Evolutionary conservation across 2,329 filamentous ascomycete genomes (phyloP), one percentile per base, ranked within the genome.

Genomic region (Fusarium drepaniforme): DNA sequence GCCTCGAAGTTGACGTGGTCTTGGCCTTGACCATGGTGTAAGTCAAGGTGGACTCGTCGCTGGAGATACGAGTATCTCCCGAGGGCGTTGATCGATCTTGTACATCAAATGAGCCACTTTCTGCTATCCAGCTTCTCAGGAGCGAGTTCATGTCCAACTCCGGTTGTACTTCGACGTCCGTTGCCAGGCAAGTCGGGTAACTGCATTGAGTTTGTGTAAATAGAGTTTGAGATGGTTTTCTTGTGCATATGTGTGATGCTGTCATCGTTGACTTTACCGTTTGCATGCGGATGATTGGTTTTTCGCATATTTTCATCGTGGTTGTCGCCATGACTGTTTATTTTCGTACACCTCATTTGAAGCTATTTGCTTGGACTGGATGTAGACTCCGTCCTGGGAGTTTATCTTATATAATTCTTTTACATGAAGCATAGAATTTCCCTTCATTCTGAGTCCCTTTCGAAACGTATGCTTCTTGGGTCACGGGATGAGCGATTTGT

Each of bases 391-490:
- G 33, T 23, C 42, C 7, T 15, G 6, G 23, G 23, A 23, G 21
- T 25, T 49, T 28, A 12, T 23, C 12, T 15, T 3, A 4, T 40
- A n/a, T 9, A 18, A n/a, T 46, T n/a, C 4, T 25, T 46, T 25
- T 5, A 3, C 13, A 3, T 30, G 12, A 21, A 8, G 1, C 3
- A 15, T 53, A 3, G n/a, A 12, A 0, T 8, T 30, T 13, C 7
- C 13, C 44, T 25, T 13, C 23, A 18, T 30, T 53, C 30, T 18
- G 8, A 16, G 3, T 5, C 1, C 13, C 21, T 25, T 16, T 46
- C 13, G 1, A 46, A 16, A 2, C 4, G 16, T n/a, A 9, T 3
- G 8, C 16, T 18, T 30, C 7, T 30, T 12, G 9, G 8, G 25
- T 51, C 25, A 30, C 25, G 11, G 46, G 16, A n/a, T 51, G 46